Evolutionary conservation across 2,329 filamentous ascomycete genomes (phyloP).

Genomic region (Lasiodiplodia sp.): DNA sequence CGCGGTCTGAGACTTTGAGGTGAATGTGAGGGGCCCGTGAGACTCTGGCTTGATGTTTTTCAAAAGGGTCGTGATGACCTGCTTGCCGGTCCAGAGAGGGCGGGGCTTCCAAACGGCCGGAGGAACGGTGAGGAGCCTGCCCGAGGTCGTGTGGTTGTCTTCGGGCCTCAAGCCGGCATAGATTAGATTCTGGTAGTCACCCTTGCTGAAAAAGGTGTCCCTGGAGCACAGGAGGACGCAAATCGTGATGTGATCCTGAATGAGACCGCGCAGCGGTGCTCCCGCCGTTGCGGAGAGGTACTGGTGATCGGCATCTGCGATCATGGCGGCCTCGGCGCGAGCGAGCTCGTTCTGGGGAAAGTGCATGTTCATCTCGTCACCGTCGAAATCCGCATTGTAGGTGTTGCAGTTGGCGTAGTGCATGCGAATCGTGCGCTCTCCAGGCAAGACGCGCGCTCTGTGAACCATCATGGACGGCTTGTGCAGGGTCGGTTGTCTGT

Average conservation of each 20-base stretch:
- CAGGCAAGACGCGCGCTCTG: constrained; percentile 86
- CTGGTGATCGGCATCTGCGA: constrained; percentile 96
- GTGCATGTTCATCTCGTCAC: constrained; percentile 99
- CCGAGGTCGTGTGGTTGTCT: constrained; percentile 83
- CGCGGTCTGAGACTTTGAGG: constrained; percentile 78
- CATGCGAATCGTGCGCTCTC: constrained; percentile 98
- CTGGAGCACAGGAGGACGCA: constrained; percentile 88
- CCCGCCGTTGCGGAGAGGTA: constrained; percentile 94
- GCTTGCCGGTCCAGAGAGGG: constrained; percentile 92
- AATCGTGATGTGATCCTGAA: constrained; percentile 98
- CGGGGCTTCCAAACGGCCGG: constrained; percentile 84
- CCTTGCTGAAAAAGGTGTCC: constrained; percentile 87
- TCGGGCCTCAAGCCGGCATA: constrained; percentile 91
- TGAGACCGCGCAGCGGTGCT: constrained; percentile 91
- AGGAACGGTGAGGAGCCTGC: constrained; percentile 79
- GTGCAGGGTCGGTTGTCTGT: constrained; percentile 95
- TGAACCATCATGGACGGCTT: constrained; percentile 99
- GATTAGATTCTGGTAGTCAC: constrained; percentile 91
- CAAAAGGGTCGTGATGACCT: constrained; percentile 89
- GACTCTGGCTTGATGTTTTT: constrained; percentile 86
- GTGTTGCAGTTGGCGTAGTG: constrained; percentile 99
- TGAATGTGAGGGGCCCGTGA: constrained; percentile 79
- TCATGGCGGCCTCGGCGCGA: constrained; percentile 86
- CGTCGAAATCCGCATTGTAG: constrained; percentile 99
- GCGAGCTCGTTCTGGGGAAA: constrained; percentile 98